Percentiles rank a stretch among this genome's conserved stretches.
These are phyloP conservation scores for Rubia peregrina DNA, from an alignment of 305 asterid genomes.

Conservation along the genomic window DNA sequence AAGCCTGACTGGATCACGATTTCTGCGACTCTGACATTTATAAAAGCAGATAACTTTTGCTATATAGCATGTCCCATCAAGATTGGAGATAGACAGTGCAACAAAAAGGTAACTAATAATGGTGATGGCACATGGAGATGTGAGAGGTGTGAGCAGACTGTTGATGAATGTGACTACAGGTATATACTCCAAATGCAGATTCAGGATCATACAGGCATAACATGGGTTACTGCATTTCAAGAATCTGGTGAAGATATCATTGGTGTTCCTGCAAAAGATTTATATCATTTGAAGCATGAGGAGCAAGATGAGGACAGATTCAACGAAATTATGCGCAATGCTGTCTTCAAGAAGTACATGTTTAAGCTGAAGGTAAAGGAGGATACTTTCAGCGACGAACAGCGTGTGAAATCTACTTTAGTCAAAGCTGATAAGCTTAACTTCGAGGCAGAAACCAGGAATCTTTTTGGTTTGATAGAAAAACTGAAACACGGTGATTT, in stretches of 20 bases:
- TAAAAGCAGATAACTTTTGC: slow-evolving; percentile 64
- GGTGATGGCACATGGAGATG: slow-evolving; percentile 85
- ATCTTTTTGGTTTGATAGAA: slow-evolving; percentile 43
- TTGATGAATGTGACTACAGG: slow-evolving; percentile 77
- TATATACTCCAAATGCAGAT: slow-evolving; percentile 81
- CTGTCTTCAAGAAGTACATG: slow-evolving; percentile 43
- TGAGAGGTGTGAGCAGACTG: slow-evolving; percentile 54
- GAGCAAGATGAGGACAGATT: slow-evolving; percentile 78
- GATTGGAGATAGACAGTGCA: slow-evolving; percentile 79
- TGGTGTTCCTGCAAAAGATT: slow-evolving; percentile 70
- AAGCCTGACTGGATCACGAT: slow-evolving; percentile 91
- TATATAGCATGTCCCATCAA: slow-evolving; percentile 71
- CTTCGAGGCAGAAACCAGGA: slow-evolving; percentile 41
- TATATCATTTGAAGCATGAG: slow-evolving; percentile 57
- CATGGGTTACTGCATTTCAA: slow-evolving; percentile 87
- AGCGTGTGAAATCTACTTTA: slow-evolving; percentile 75
- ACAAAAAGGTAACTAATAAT: slow-evolving; percentile 69
- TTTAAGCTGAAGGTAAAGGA: slow-evolving; percentile 87
- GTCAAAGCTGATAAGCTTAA: slow-evolving; percentile 65
- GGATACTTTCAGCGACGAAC: slow-evolving; percentile 71
- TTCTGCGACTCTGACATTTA: slow-evolving; percentile 54
- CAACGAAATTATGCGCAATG: slow-evolving; percentile 43
- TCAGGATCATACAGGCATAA: slow-evolving; percentile 82
- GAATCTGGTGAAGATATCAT: slow-evolving; percentile 76
- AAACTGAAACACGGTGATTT: slow-evolving; percentile 40